These are phyloP conservation scores for Triticum aestivum DNA, from an alignment of 176 grass and related monocot genomes.

Conservation along the genomic window DNA sequence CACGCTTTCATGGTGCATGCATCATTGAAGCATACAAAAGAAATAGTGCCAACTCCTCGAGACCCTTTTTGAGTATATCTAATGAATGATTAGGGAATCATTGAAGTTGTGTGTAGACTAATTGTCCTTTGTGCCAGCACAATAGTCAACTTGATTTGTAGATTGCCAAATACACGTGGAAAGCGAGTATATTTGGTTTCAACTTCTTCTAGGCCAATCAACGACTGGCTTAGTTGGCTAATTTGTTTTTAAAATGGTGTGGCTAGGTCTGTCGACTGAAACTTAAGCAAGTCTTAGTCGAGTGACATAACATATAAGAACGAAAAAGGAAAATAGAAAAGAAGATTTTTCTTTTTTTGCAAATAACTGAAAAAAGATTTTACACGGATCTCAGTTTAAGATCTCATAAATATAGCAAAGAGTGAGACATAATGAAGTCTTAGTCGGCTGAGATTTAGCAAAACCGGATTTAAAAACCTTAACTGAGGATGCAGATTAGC, in stretches of 20 bases:
- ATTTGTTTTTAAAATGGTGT: not conserved
- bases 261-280: too few species aligned
- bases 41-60: not conserved
- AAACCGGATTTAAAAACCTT: not conserved
- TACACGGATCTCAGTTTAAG: too few species aligned
- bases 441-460: too few species aligned
- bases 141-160: not conserved
- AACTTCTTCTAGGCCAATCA: not conserved
- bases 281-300: too few species aligned
- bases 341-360: too few species aligned
- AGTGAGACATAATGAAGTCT: too few species aligned
- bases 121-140: not conserved
- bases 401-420: too few species aligned
- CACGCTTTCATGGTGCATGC: not conserved
- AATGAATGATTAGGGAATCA: constrained; percentile 24
- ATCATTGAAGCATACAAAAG: not conserved
- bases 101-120: not conserved
- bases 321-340: too few species aligned
- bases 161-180: not conserved
- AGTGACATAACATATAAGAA: too few species aligned
- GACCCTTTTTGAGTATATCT: not conserved
- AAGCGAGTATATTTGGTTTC: not conserved
- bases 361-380: too few species aligned
- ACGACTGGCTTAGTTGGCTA: not conserved
- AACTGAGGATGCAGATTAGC: not conserved